Evolutionary conservation across 306 rosid species (phyloP), one percentile per base, ranked within the genome.

Genomic region (Glycine soja): DNA sequence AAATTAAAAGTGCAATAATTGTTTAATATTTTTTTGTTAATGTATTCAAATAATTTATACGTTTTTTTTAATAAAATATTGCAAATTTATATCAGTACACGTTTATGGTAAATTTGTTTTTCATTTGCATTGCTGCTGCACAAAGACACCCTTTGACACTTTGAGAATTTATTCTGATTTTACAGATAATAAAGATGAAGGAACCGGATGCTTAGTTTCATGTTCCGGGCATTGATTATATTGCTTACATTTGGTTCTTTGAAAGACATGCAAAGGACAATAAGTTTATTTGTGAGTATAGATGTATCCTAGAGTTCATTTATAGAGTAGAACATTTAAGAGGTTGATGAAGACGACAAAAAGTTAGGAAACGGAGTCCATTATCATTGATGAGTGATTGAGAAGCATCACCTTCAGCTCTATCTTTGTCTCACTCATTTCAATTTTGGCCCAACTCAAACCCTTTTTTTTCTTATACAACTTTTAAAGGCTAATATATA

Each of bases 161-260:
- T 38, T 38, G 76, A 73, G 83, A 83, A 78, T 69, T 73, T 78
- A 74, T 83, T 83, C 87, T 66, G 34, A 56, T 78, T 78, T 56
- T 48, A 57, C 59, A 73, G 77, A 74, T 73, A 59, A 72, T 58
- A 84, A 84, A 84, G 87, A 84, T 57, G 83, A 65, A 57, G 76
- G 83, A 13, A 84, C 59, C 59, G 6, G 80, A 84, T 84, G 76
- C 87, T 66, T 61, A 63, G 59, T 77, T 59, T 78, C 65, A 61
- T 36, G 53, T 62, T 70, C 74, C 24, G 66, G 2, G 64, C 48
- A 42, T 70, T 72, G 53, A 13, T 77, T 78, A 64, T 71, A 58
- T 50, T 53, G 48, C 57, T 70, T 71, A 61, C 74, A 71, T 45
- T 72, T 43, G 54, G 75, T 69, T 76, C 32, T 36, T 48, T 69